phyloP scores from a whole-genome alignment of 1,284 basidiomycete species.

The Fomitopsis pinicola region DNA sequence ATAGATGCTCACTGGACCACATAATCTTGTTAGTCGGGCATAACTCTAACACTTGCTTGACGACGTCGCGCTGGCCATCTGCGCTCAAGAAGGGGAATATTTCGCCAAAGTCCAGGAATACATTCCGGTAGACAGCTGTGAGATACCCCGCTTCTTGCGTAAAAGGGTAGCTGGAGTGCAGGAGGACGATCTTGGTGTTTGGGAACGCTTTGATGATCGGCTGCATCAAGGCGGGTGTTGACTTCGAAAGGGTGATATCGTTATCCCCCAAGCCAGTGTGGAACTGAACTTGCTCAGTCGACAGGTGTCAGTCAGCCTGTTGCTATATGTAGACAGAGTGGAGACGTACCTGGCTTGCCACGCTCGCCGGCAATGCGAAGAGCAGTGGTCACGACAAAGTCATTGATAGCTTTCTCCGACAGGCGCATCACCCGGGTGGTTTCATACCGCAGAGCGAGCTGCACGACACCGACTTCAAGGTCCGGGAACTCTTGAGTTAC shows the following conservation, averaged over 20 bases:
- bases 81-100: conserved; percentile 67
- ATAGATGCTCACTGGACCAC: conserved; percentile 59
- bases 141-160: conserved; percentile 74
- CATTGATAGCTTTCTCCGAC: conserved; percentile 60
- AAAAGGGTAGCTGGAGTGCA: conserved; percentile 73
- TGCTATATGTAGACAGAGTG: background rate
- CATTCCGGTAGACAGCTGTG: conserved; percentile 63
- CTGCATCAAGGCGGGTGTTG: conserved; percentile 66
- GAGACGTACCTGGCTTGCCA: conserved; percentile 50
- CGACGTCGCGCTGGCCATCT: conserved; percentile 53
- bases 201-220: conserved; percentile 61
- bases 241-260: conserved; percentile 53
- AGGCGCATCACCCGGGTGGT: conserved; percentile 39
- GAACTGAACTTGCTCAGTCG: conserved; percentile 57
- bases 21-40: conserved; percentile 72
- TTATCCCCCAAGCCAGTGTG: conserved; percentile 77
- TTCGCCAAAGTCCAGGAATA: conserved; percentile 76
- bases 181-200: conserved; percentile 54
- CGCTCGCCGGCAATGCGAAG: conserved; percentile 46
- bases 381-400: conserved; percentile 54
- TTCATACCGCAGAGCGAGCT: conserved; percentile 17
- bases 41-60: conserved; percentile 64
- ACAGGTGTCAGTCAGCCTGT: background rate
- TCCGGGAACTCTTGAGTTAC: conserved; percentile 8
- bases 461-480: conserved; percentile 14